Evolutionary conservation across 2,329 filamentous ascomycete genomes (phyloP), one percentile per base, ranked within the genome.

Genomic region (Epichloe elymi): DNA sequence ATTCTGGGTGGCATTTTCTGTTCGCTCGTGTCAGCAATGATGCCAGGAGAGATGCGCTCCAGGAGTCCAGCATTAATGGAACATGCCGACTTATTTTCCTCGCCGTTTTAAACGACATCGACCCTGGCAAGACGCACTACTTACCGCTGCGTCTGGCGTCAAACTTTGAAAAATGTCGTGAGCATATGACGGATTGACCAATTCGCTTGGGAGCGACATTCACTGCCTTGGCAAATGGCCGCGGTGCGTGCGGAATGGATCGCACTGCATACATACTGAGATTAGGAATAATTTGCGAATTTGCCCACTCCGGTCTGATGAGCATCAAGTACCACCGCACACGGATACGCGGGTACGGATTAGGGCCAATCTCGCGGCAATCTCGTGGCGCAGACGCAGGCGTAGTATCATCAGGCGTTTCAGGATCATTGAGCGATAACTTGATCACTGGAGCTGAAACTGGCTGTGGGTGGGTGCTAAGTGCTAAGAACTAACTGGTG

Each of bases 241-340:
- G 42, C 19, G 38, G 33, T 39, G 47, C 47, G n/a, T 38, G 48
- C 5, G 17, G 35, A 17, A 36, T 35, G 15, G 37, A 39, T 46
- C 48, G 42, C 23, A 53, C n/a, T 23, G 43, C 48, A 41, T 43
- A 39, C 51, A 53, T 53, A 26, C 17, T 46, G 41, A 44, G 40
- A 26, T n/a, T 35, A 30, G 26, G 26, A 30, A 30, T 8, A 8
- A 30, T 30, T 30, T 30, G 26, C 26, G 7, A 8, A 10, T 30
- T 30, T 10, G 26, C 7, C 26, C 7, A 10, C 26, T 30, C 26
- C 8, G 26, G 26, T 30, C 26, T 30, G 26, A 30, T 30, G 26
- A 30, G 26, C 26, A 30, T 30, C 26, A 30, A 30, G 26, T 26
- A 26, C 26, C 26, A 26, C 26, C 7, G 26, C 26, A 26, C 23